These are phyloP conservation scores for Chalciporus piperatus DNA, from an alignment of 768 basidiomycete species.

Conservation along the genomic window DNA sequence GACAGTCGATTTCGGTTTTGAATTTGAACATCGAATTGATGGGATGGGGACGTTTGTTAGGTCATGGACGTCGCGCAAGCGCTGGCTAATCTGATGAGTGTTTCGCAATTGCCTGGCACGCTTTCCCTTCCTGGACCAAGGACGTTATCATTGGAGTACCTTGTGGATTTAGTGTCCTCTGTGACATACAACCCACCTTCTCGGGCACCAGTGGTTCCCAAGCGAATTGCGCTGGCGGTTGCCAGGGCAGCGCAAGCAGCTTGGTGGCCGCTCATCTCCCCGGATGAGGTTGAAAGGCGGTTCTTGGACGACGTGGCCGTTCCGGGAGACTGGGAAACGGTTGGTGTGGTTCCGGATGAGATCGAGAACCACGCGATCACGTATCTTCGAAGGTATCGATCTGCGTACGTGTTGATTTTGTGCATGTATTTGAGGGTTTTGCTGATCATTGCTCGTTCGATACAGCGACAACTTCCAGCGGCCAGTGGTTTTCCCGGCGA, in stretches of 20 bases:
- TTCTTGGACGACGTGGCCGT: slow-evolving; percentile 79
- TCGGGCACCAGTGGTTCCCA: slow-evolving; percentile 73
- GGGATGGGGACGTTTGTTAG: slow-evolving; percentile 48
- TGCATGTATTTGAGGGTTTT: background rate
- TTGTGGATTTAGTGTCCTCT: slow-evolving; percentile 72
- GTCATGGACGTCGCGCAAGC: slow-evolving; percentile 94
- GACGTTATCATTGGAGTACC: slow-evolving; percentile 77
- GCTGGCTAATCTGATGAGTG: slow-evolving; percentile 69
- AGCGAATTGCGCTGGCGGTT: slow-evolving; percentile 59
- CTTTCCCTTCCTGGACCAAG: slow-evolving; percentile 87
- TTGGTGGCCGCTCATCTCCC: slow-evolving; percentile 92
- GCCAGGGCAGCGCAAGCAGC: slow-evolving; percentile 58
- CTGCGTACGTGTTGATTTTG: slow-evolving; percentile 60
- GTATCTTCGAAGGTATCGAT: slow-evolving; percentile 86
- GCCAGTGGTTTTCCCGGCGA: slow-evolving; percentile 61
- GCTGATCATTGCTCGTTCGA: slow-evolving; percentile 11
- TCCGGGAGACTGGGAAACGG: slow-evolving; percentile 77
- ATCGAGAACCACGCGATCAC: slow-evolving; percentile 88
- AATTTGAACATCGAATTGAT: slow-evolving; percentile 12
- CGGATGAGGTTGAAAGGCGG: slow-evolving; percentile 87
- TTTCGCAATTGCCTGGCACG: slow-evolving; percentile 61
- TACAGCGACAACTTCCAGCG: slow-evolving; percentile 64
- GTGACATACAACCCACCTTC: slow-evolving; percentile 78
- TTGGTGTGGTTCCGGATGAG: slow-evolving; percentile 79
- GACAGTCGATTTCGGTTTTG: slow-evolving; percentile 14